phyloP scores from a whole-genome alignment of 176 grass and related monocot species.

The Oryza longistaminata region DNA sequence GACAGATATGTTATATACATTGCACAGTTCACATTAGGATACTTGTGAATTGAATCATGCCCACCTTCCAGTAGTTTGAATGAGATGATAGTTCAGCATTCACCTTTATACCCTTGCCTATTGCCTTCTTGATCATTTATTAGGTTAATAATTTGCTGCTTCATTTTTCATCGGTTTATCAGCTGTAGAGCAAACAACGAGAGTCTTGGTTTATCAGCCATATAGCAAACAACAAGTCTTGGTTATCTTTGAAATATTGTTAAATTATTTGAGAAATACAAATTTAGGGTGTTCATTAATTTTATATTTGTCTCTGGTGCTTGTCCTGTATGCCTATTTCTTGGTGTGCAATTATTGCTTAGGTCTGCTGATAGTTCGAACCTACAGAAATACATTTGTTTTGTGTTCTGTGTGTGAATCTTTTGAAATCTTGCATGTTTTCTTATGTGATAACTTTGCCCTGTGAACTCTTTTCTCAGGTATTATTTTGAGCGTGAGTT shows the following conservation, averaged over 20 bases:
- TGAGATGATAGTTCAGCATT: neutral
- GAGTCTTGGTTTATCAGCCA: neutral
- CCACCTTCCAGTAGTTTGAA: neutral
- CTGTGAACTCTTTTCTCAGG: slow-evolving; percentile 38
- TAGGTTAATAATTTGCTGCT: neutral
- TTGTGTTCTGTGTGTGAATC: neutral
- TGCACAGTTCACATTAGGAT: neutral
- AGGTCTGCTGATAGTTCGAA: neutral
- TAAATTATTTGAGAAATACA: neutral
- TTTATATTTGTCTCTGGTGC: neutral
- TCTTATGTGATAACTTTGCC: neutral
- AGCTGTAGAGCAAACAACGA: too few species aligned
- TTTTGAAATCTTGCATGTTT: neutral
- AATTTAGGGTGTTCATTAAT: neutral
- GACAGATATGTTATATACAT: neutral
- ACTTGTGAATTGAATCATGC: neutral
- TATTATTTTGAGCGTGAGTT: slow-evolving; percentile 83
- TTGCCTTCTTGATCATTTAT: neutral
- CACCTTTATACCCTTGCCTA: neutral
- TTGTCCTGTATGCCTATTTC: neutral
- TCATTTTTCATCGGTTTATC: too few species aligned
- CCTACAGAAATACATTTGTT: neutral
- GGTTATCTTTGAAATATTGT: neutral
- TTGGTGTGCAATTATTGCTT: neutral
- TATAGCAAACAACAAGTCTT: neutral